These are phyloP conservation scores for Scedosporium apiospermum DNA, from an alignment of 2,329 filamentous ascomycete genomes.

Conservation along the genomic window DNA sequence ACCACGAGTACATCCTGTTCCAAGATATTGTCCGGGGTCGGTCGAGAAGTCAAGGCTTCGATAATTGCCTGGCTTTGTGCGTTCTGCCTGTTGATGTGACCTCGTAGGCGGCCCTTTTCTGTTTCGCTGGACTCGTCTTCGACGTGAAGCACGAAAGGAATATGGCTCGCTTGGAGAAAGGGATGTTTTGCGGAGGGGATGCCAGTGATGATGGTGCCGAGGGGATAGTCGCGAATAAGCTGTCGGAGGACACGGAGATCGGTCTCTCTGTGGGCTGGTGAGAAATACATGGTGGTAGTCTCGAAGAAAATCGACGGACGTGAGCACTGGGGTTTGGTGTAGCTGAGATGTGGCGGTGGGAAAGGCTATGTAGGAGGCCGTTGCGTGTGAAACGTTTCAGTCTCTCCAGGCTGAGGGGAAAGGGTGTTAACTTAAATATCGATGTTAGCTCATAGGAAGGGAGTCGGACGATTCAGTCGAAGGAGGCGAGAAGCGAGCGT, in stretches of 20 bases:
- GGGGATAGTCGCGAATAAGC: constrained; percentile 49
- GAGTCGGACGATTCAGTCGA: no score
- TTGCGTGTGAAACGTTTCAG: no score
- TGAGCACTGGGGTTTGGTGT: no score
- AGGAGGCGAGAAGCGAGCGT: no score
- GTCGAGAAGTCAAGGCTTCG: constrained; percentile 23
- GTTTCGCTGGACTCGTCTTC: constrained; percentile 22
- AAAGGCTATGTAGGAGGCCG: no score
- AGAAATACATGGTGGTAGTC: constrained; percentile 44
- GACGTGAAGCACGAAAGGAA: constrained; percentile 50
- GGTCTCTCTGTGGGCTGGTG: constrained; percentile 40
- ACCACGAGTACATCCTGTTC: constrained; percentile 51
- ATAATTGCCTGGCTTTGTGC: constrained; percentile 55
- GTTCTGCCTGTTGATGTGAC: constrained; percentile 54
- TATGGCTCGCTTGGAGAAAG: constrained; percentile 48
- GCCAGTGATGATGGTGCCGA: constrained; percentile 55
- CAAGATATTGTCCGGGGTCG: constrained; percentile 17
- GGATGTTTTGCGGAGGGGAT: constrained; percentile 39
- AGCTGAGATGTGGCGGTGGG: no score
- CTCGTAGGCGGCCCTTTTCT: constrained; percentile 34
- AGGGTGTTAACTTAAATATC: no score
- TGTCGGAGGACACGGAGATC: constrained; percentile 37
- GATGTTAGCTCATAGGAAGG: no score
- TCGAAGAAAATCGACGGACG: no score
- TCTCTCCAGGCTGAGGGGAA: no score